A percentile compares a stretch with the other conserved stretches of the same genome.
Conservation (phyloP, 331 rosid species). For the Rosa hybrid region DNA sequence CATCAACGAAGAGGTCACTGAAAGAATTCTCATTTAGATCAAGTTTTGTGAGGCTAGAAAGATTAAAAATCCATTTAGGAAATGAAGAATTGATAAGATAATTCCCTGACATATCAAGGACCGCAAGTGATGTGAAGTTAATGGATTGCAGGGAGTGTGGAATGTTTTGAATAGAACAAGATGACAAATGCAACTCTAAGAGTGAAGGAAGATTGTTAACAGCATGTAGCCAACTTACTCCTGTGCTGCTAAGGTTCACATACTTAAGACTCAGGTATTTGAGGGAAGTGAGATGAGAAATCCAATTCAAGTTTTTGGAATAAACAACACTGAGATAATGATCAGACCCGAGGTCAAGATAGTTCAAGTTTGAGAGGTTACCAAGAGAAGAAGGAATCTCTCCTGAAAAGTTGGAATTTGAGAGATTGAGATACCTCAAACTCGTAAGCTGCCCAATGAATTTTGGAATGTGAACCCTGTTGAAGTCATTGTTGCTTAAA, state of each 20-base stretch:
- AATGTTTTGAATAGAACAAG: too few species aligned
- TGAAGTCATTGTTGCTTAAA: constrained; percentile 3
- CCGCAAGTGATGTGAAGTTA: background rate
- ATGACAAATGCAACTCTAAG: background rate
- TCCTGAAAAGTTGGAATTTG: background rate
- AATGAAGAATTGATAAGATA: background rate
- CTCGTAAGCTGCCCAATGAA: constrained; percentile 11
- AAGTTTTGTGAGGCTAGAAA: background rate
- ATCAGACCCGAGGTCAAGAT: constrained; percentile 6
- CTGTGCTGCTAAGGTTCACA: background rate
- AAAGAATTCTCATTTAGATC: accelerated
- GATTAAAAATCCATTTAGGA: background rate
- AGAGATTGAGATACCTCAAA: constrained; percentile 8
- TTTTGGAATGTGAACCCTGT: background rate
- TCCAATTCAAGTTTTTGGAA: background rate
- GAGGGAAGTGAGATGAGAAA: constrained; percentile 27
- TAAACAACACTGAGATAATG: background rate
- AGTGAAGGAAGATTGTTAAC: constrained; percentile 9
- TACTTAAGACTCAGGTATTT: constrained; percentile 9
- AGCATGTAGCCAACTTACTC: background rate
- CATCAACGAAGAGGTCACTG: too few species aligned
- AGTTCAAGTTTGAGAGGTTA: constrained; percentile 4
- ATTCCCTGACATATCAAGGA: background rate
- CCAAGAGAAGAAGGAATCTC: constrained; percentile 6
- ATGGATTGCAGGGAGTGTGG: background rate